Percentiles rank a stretch among this genome's conserved stretches.
Evolutionary conservation across 805 yeast species (phyloP).

Genomic region (Kodamaea hsintzibuensis): DNA sequence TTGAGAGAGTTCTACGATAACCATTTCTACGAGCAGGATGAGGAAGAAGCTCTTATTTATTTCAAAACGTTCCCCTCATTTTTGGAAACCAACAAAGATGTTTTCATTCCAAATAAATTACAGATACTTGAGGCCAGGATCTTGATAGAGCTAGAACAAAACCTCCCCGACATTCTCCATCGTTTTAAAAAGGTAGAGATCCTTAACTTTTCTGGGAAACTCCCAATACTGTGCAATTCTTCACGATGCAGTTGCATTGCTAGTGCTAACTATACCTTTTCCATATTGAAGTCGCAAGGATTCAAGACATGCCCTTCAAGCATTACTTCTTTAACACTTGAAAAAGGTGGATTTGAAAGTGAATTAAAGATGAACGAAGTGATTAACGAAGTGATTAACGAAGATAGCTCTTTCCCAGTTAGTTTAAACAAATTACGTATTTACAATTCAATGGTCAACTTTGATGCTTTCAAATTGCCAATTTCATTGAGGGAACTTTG

Average conservation of each 20-base stretch:
- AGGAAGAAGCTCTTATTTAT: slow-evolving; percentile 1
- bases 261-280: slow-evolving; percentile 2
- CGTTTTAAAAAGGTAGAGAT: not conserved
- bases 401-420: not conserved
- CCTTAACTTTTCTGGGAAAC: slow-evolving; percentile 3
- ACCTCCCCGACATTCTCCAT: not conserved
- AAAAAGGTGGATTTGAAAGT: slow-evolving; percentile 4
- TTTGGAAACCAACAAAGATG: not conserved
- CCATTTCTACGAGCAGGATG: not conserved
- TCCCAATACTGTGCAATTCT: not conserved
- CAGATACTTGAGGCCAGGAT: slow-evolving; percentile 1
- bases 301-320: not conserved
- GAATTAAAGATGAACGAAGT: slow-evolving; percentile 2
- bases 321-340: slow-evolving; percentile 4
- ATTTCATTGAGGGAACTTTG: not conserved
- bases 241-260: slow-evolving; percentile 1
- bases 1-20: slow-evolving; percentile 1
- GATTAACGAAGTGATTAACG: not conserved
- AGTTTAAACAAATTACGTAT: not conserved
- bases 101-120: slow-evolving; percentile 2
- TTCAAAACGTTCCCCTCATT: not conserved
- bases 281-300: not conserved
- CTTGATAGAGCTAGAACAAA: not conserved
- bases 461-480: not conserved
- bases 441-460: slow-evolving; percentile 3